Conservation (phyloP, 2,329 filamentous ascomycete genomes). For the Diplodia seriata region DNA sequence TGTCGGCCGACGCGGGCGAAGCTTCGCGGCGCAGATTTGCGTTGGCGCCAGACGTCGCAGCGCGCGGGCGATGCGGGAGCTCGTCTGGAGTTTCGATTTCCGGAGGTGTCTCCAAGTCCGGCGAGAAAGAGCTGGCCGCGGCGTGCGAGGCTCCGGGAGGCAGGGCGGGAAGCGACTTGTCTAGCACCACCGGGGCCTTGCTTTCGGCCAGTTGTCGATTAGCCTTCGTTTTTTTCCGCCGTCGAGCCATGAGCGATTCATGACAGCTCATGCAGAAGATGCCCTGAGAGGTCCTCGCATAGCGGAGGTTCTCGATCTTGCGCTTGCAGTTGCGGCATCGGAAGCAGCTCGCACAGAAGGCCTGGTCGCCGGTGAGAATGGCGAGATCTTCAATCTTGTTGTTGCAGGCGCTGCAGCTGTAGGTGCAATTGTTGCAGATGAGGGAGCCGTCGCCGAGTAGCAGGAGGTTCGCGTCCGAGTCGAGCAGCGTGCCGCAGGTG, state of each 20-base stretch:
- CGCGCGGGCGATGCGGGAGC: constrained; percentile 37
- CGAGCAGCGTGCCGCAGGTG: constrained; percentile 91
- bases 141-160: constrained; percentile 73
- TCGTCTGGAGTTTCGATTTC: constrained; percentile 68
- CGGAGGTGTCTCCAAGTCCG: constrained; percentile 62
- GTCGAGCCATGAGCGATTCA: constrained; percentile 91
- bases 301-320: constrained; percentile 97
- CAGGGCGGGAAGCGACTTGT: constrained; percentile 91
- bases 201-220: constrained; percentile 41
- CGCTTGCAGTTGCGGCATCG: constrained; percentile 97
- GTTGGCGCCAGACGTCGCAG: constrained; percentile 34
- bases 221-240: constrained; percentile 82
- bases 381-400: constrained; percentile 99
- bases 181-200: constrained; percentile 68
- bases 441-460: constrained; percentile 96
- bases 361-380: constrained; percentile 96
- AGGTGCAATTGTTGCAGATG: constrained; percentile 99
- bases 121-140: constrained; percentile 61
- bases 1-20: constrained; percentile 45
- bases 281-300: constrained; percentile 95
- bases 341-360: constrained; percentile 97
- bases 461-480: constrained; percentile 96
- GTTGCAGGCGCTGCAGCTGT: constrained; percentile 94
- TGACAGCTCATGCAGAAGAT: constrained; percentile 99
- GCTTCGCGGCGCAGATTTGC: constrained; percentile 48